Conservation (phyloP, 2,329 filamentous ascomycete species). For the Kalaharituber pfeilii region DNA sequence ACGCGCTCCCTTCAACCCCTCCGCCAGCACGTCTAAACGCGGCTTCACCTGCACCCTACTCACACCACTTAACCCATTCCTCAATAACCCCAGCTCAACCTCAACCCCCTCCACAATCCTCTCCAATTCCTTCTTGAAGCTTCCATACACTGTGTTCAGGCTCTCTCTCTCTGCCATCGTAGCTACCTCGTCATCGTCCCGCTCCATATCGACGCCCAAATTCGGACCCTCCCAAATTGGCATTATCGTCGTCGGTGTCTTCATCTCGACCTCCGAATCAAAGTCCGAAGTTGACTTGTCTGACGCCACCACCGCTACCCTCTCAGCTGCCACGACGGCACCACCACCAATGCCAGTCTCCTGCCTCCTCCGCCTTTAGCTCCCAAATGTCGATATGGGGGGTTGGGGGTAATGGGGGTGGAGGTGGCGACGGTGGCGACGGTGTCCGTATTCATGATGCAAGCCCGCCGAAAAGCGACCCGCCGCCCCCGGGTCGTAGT, state of each 20-base stretch:
- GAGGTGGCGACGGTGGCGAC: not conserved
- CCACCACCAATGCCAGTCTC: too few relatives aligned
- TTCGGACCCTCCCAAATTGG: constrained; percentile 18
- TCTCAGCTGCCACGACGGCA: too few relatives aligned
- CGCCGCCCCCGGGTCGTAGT: not conserved
- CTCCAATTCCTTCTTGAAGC: constrained; percentile 38
- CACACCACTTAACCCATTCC: constrained; percentile 54
- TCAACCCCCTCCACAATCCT: constrained; percentile 20
- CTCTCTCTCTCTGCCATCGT: not conserved
- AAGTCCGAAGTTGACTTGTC: too few relatives aligned
- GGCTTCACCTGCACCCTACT: constrained; percentile 56
- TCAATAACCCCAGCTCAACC: constrained; percentile 48
- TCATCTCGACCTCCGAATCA: too few relatives aligned
- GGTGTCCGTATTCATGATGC: not conserved
- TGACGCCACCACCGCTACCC: too few relatives aligned
- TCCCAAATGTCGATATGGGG: constrained; percentile 21
- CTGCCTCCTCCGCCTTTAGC: constrained; percentile 40
- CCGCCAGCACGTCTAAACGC: constrained; percentile 66
- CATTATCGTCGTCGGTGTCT: constrained; percentile 50
- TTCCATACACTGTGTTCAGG: not conserved
- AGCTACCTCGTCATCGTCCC: not conserved
- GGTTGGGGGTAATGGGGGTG: too few relatives aligned
- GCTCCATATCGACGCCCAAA: not conserved
- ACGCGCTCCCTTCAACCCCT: constrained; percentile 45
- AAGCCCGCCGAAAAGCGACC: not conserved